Conservation (phyloP, 768 basidiomycete species). For the Pleurotus tuber-regium region DNA sequence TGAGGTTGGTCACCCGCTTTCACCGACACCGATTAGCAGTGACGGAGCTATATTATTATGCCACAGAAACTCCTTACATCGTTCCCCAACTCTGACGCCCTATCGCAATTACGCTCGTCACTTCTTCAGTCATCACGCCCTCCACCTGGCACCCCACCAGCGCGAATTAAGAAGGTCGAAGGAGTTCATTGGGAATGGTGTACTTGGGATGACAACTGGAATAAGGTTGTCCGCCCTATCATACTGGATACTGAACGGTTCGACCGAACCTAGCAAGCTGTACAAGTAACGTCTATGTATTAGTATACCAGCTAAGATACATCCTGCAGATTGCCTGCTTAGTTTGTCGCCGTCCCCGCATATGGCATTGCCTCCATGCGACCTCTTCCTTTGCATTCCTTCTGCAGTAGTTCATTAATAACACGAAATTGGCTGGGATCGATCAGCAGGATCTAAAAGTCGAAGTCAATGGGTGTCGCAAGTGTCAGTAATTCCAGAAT, state of each 20-base stretch:
- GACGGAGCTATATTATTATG: not conserved
- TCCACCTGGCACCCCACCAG: constrained; percentile 13
- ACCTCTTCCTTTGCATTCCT: constrained; percentile 86
- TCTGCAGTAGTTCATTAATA: constrained; percentile 86
- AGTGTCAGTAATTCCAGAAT: constrained; percentile 11
- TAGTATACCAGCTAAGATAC: too few species aligned
- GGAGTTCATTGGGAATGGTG: constrained; percentile 54
- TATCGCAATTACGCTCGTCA: constrained; percentile 51
- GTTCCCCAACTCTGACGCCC: constrained; percentile 56
- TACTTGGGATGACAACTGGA: constrained; percentile 89
- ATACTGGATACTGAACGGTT: too few species aligned
- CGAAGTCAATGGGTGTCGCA: not conserved
- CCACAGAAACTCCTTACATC: constrained; percentile 52
- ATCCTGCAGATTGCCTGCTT: too few species aligned
- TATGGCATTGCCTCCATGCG: constrained; percentile 81
- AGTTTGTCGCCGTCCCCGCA: constrained; percentile 55
- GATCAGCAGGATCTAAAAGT: constrained; percentile 77
- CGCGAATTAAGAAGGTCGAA: constrained; percentile 13
- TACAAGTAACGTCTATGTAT: too few species aligned
- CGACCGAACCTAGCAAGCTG: too few species aligned
- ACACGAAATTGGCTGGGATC: constrained; percentile 90
- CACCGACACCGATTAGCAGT: constrained; percentile 6
- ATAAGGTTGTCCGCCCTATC: constrained; percentile 59
- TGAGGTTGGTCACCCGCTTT: constrained; percentile 42
- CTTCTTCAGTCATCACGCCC: constrained; percentile 34